Conservation (phyloP, 2,329 filamentous ascomycete genomes). For the Cryphonectria radicalis region DNA sequence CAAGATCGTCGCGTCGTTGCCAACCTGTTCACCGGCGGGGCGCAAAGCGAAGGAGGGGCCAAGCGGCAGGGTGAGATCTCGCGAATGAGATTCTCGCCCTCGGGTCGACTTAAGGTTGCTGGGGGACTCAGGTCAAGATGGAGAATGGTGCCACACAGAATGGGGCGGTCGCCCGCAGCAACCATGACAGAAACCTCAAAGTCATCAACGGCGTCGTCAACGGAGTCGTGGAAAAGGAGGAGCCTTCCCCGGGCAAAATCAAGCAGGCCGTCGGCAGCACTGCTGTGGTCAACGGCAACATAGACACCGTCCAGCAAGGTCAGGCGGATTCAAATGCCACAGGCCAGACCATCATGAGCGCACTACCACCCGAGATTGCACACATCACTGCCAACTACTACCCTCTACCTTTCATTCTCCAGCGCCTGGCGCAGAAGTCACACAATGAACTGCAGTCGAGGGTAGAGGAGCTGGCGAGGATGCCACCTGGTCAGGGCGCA, state of each 20-base stretch:
- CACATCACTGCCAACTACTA: slow-evolving; percentile 80
- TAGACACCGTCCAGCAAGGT: slow-evolving; percentile 32
- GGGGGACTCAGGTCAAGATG: slow-evolving; percentile 34
- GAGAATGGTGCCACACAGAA: slow-evolving; percentile 54
- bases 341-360: slow-evolving; percentile 53
- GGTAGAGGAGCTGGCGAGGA: slow-evolving; percentile 70
- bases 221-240: slow-evolving; percentile 40
- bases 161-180: slow-evolving; percentile 55
- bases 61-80: slow-evolving; percentile 30
- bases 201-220: slow-evolving; percentile 48
- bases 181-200: slow-evolving; percentile 57
- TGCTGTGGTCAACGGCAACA: slow-evolving; percentile 34
- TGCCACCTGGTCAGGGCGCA: slow-evolving; percentile 60
- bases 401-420: slow-evolving; percentile 74
- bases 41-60: slow-evolving; percentile 9
- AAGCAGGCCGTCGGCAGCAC: slow-evolving; percentile 38
- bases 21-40: background rate
- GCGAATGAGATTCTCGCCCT: slow-evolving; percentile 31
- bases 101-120: slow-evolving; percentile 10
- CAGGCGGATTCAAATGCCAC: slow-evolving; percentile 33
- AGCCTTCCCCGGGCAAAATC: slow-evolving; percentile 40
- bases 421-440: slow-evolving; percentile 79
- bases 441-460: slow-evolving; percentile 77
- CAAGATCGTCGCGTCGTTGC: background rate
- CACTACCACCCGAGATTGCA: slow-evolving; percentile 63